phyloP scores from a whole-genome alignment of 164 flowering plant genomes.

The Dillenia suffruticosa region DNA sequence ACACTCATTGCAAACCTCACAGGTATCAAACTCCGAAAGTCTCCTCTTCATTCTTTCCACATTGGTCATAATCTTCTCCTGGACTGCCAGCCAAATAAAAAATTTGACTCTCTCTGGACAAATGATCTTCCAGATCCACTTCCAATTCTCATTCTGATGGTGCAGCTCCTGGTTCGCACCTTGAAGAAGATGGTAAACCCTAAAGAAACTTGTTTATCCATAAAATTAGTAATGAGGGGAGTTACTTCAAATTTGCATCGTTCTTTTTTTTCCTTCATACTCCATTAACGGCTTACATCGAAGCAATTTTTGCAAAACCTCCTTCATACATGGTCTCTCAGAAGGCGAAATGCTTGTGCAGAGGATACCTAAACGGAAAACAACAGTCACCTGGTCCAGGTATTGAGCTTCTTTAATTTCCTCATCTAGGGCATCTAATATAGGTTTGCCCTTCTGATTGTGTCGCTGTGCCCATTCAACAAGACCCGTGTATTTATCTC shows the following conservation, averaged over 20 bases:
- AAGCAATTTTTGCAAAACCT: conserved; percentile 43
- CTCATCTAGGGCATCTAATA: conserved; percentile 42
- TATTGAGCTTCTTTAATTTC: conserved; percentile 35
- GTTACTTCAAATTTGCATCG: conserved; percentile 24
- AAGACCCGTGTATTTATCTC: conserved; percentile 43
- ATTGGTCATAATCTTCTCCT: no score
- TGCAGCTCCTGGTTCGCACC: no score
- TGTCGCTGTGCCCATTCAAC: conserved; percentile 64
- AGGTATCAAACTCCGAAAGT: no score
- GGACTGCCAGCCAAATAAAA: no score
- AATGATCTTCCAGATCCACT: no score
- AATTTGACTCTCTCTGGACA: no score
- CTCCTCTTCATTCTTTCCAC: no score
- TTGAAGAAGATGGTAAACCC: no score
- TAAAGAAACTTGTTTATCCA: no score
- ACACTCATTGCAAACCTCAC: no score
- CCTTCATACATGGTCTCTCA: conserved; percentile 59
- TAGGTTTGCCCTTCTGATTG: conserved; percentile 22
- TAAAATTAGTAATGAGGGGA: conserved; percentile 29
- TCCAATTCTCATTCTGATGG: no score
- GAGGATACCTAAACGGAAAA: conserved; percentile 53
- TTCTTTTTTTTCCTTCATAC: conserved; percentile 2
- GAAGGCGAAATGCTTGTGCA: conserved; percentile 50
- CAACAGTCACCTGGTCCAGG: conserved; percentile 42
- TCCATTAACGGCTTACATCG: conserved; percentile 7